These are phyloP conservation scores for Oryza nivara DNA, from an alignment of 176 grass and related monocot genomes.

Conservation along the genomic window DNA sequence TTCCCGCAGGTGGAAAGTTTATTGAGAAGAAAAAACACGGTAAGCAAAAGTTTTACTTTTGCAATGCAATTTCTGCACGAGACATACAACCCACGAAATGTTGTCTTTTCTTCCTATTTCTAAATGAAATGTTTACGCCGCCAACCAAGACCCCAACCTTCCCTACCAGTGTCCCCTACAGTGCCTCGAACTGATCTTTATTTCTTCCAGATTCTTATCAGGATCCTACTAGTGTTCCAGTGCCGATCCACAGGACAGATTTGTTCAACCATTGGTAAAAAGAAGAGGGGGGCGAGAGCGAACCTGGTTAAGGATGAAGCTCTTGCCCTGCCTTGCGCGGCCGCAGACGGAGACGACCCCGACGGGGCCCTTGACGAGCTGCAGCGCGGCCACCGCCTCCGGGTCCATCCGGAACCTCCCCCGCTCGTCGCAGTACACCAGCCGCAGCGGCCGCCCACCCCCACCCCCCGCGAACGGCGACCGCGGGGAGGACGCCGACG, in stretches of 20 bases:
- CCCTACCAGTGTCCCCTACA: not conserved
- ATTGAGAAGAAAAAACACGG: not conserved
- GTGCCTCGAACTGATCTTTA: not conserved
- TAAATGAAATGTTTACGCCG: not conserved
- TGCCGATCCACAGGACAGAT: not conserved
- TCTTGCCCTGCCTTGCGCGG: conserved; percentile 84
- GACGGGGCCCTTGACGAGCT: conserved; percentile 74
- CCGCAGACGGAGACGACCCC: conserved; percentile 79
- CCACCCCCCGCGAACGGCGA: conserved; percentile 12
- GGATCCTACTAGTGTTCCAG: not conserved
- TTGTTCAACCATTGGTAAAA: not conserved
- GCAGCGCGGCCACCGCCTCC: conserved; percentile 68
- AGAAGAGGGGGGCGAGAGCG: not conserved
- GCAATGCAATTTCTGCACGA: not conserved
- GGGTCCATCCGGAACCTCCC: conserved; percentile 77
- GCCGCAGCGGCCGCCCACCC: conserved; percentile 55
- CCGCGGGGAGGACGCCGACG: conserved; percentile 20
- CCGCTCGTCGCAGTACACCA: conserved; percentile 75
- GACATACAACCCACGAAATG: not conserved
- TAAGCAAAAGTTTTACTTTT: not conserved
- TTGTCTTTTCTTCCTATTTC: not conserved
- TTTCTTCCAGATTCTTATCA: not conserved
- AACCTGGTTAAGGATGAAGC: conserved; percentile 83
- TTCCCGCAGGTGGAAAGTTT: not conserved
- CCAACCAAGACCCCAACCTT: not conserved